A percentile compares a stretch with the other conserved stretches of the same genome.
These are phyloP conservation scores for Haplosporangium sp. DNA, from an alignment of 371 early-diverging fungal species.

Conservation along the genomic window DNA sequence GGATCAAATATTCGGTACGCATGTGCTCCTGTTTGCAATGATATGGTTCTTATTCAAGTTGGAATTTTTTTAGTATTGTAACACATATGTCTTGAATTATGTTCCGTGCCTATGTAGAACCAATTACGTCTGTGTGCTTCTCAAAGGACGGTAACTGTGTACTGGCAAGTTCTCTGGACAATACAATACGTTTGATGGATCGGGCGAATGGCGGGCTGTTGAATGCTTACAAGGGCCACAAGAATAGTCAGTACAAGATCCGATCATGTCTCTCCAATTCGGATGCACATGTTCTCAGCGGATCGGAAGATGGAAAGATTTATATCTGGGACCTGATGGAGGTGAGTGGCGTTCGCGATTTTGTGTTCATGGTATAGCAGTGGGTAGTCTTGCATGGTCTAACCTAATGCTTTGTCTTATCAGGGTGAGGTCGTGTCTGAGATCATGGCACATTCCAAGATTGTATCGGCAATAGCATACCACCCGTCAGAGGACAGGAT, in stretches of 20 bases:
- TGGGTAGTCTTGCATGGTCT: too few relatives aligned
- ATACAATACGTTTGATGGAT: conserved; percentile 85
- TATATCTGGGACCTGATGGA: conserved; percentile 88
- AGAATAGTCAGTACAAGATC: conserved; percentile 80
- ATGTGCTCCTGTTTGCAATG: neutral
- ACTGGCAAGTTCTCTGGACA: conserved; percentile 79
- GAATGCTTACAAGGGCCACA: conserved; percentile 85
- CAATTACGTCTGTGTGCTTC: conserved; percentile 82
- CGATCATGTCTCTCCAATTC: conserved; percentile 74
- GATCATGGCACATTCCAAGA: conserved; percentile 61
- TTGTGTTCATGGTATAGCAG: too few relatives aligned
- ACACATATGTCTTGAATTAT: neutral
- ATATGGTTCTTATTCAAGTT: neutral
- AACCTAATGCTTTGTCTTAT: neutral
- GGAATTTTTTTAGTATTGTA: neutral
- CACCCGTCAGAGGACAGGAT: conserved; percentile 62
- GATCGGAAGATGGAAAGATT: conserved; percentile 92
- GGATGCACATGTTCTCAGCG: conserved; percentile 85
- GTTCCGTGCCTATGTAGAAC: conserved; percentile 57
- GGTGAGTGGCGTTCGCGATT: conserved; percentile 36
- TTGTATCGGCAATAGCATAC: conserved; percentile 67
- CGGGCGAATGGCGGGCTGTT: conserved; percentile 79
- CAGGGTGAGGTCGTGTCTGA: conserved; percentile 60
- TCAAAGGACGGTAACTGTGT: conserved; percentile 84
- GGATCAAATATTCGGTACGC: conserved; percentile 79